phyloP scores from a whole-genome alignment of 768 basidiomycete genomes.

The Lentinula guzmanii region DNA sequence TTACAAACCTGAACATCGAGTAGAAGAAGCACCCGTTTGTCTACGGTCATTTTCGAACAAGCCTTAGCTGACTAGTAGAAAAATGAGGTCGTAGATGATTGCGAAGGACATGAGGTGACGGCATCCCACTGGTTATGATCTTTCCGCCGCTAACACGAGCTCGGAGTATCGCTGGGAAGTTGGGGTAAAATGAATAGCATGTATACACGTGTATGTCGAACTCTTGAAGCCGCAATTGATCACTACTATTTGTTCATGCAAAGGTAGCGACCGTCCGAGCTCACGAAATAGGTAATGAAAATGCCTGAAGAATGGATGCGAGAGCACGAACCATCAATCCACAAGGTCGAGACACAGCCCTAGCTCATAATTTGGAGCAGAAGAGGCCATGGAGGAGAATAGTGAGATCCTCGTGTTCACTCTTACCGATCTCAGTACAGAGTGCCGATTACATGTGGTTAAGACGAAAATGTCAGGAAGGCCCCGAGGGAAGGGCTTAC shows the following conservation, averaged over 20 bases:
- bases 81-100: background rate
- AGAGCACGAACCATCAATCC: background rate
- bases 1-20: slow-evolving; percentile 36
- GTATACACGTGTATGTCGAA: background rate
- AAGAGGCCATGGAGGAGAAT: background rate
- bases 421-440: background rate
- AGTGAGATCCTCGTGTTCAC: background rate
- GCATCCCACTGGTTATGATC: background rate
- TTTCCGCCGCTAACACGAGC: background rate
- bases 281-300: background rate
- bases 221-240: background rate
- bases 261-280: background rate
- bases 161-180: background rate
- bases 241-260: background rate
- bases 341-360: background rate
- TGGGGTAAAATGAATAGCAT: background rate
- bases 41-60: background rate
- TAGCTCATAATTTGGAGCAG: background rate
- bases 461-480: background rate
- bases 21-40: slow-evolving; percentile 34
- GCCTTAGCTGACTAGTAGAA: background rate
- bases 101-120: background rate
- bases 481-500: background rate
- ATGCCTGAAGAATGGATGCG: background rate
- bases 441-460: background rate